phyloP scores from a whole-genome alignment of 306 rosid species.

The Dalbergia oliveri region DNA sequence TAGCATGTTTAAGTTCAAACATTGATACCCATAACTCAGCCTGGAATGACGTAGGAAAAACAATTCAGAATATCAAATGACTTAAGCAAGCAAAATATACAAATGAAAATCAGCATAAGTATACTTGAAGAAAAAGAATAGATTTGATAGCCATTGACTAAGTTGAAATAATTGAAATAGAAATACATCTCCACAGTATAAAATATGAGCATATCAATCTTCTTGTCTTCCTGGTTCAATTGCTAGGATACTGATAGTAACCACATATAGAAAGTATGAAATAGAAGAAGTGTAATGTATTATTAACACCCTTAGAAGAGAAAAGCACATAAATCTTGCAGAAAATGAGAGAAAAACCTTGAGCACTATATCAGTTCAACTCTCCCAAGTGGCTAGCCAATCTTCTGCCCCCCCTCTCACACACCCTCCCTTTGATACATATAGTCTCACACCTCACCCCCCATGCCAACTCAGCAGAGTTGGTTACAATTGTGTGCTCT shows the following conservation, averaged over 20 bases:
- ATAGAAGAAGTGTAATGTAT: no score
- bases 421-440: no score
- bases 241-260: slow-evolving; percentile 2
- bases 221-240: slow-evolving; percentile 26
- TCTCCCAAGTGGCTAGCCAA: no score
- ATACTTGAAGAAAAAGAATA: background rate
- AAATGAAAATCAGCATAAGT: slow-evolving; percentile 6
- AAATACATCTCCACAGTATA: background rate
- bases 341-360: no score
- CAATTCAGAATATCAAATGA: background rate
- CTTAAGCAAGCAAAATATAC: slow-evolving; percentile 12
- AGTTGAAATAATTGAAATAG: background rate
- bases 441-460: no score
- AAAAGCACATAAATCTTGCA: no score
- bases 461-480: no score
- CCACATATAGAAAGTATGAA: no score
- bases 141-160: slow-evolving; percentile 11
- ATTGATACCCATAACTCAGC: background rate
- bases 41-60: background rate
- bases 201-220: slow-evolving; percentile 21
- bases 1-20: slow-evolving; percentile 25
- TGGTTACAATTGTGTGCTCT: no score
- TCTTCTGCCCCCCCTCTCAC: no score
- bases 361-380: no score
- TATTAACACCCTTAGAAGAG: no score